Evolutionary conservation across 2,329 filamentous ascomycete species (phyloP).

Genomic region (Grosmannia huntii): DNA sequence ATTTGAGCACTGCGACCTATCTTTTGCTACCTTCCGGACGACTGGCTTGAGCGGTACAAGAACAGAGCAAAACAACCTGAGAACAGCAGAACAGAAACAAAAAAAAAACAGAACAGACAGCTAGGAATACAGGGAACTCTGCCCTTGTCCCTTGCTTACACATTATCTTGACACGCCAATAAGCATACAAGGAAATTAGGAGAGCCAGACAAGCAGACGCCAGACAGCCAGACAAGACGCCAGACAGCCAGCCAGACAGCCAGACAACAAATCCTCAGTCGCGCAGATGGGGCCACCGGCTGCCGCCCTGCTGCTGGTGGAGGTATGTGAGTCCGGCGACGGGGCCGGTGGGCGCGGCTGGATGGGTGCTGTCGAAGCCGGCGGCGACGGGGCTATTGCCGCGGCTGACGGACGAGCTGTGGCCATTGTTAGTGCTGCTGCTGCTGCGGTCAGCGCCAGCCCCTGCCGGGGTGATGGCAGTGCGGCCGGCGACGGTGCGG

Average conservation of each 20-base stretch:
- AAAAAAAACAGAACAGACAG: not conserved
- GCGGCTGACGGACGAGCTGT: conserved; percentile 22
- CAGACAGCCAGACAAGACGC: too few relatives aligned
- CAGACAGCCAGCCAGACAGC: too few relatives aligned
- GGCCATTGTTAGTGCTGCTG: conserved; percentile 16
- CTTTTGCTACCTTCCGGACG: too few relatives aligned
- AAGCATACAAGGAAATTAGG: too few relatives aligned
- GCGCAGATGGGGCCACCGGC: conserved; percentile 31
- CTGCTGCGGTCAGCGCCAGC: conserved; percentile 14
- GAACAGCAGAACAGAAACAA: not conserved
- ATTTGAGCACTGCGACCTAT: too few relatives aligned
- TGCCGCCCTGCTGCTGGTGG: conserved; percentile 23
- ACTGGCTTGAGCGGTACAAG: too few relatives aligned
- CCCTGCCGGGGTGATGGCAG: conserved; percentile 16
- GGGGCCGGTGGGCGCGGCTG: not conserved
- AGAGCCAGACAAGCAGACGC: too few relatives aligned
- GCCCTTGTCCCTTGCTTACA: too few relatives aligned
- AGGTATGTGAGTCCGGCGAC: conserved; percentile 26
- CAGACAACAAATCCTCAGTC: conserved; percentile 16
- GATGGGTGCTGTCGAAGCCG: conserved; percentile 14
- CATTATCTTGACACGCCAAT: too few relatives aligned
- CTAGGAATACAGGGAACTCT: too few relatives aligned
- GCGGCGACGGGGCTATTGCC: conserved; percentile 34
- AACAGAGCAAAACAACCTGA: too few relatives aligned
- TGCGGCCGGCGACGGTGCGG: conserved; percentile 15